Evolutionary conservation across 2,329 filamentous ascomycete genomes (phyloP), one percentile per base, ranked within the genome.

Genomic region (Neofusicoccum ribis): DNA sequence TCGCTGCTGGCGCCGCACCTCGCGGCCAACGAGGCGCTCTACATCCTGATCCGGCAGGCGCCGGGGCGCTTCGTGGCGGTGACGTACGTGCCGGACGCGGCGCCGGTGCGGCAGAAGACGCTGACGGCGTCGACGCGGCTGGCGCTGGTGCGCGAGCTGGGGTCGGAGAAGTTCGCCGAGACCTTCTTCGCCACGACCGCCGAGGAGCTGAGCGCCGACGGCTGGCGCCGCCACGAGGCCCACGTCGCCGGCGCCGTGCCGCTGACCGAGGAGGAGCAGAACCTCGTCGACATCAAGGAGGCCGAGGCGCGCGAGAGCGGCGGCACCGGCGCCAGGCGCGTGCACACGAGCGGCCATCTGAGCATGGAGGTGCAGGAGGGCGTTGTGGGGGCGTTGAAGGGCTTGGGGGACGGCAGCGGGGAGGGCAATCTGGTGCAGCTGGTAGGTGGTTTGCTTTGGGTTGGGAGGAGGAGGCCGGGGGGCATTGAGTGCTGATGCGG

Each of bases 31-130:
- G 84, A 84, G 64, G 88, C 92, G 0, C 83, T 90, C 51, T 95
- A 93, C 80, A 83, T 91, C 70, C 85, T 95, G 71, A 86, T 95
- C 47, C 89, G 91, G 43, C 71, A 12, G 70, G 39, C 39, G 15
- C 34, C 58, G 2, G 17, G 17, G 6, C 61, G 61, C 50, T 73
- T 93, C 68, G 79, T 90, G 31, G 90, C 89, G 51, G 81, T 93
- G 41, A 92, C 91, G 41, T 95, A 93, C 76, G 88, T 95, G 5
- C 92, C 91, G 31, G 90, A 94, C 77, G 75, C 86, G 0, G 91
- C 91, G 44, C 90, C 89, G 34, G 91, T 95, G 65, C 88, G 91
- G 44, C 89, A 92, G 76, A 95, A 95, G 83, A 95, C 92, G 89
- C 85, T 95, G 23, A 93, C 94, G 76, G 91, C 91, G 5, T 86